Evolutionary conservation across 441 rosid species (phyloP).

Genomic region (Arabidopsis lyrata): DNA sequence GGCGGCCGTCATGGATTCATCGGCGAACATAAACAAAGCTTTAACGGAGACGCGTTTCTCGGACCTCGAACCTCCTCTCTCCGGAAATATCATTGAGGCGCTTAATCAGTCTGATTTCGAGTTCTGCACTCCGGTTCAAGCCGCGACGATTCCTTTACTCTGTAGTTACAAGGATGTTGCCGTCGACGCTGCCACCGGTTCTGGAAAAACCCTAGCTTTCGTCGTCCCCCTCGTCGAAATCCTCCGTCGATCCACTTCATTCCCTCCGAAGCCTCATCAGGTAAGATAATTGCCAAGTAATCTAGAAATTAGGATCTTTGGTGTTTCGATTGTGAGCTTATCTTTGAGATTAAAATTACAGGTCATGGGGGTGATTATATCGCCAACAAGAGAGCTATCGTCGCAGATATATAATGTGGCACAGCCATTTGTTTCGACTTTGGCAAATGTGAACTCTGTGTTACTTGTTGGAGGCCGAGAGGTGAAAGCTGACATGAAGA

Average conservation of each 20-base stretch:
- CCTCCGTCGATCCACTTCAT: constrained; percentile 65
- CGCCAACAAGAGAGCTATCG: constrained; percentile 94
- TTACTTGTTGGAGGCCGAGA: constrained; percentile 91
- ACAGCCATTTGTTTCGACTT: constrained; percentile 74
- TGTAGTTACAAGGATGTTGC: constrained; percentile 83
- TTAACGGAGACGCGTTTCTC: constrained; percentile 76
- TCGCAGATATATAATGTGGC: constrained; percentile 82
- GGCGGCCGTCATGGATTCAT: constrained; percentile 46
- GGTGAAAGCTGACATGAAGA: constrained; percentile 79
- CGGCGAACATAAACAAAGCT: constrained; percentile 58
- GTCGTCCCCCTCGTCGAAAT: constrained; percentile 82
- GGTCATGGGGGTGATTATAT: constrained; percentile 87
- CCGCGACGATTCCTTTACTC: constrained; percentile 81
- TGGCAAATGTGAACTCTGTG: constrained; percentile 68
- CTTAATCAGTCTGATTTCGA: constrained; percentile 63
- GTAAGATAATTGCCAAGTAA: constrained; percentile 36
- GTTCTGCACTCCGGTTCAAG: constrained; percentile 93
- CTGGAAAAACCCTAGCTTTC: constrained; percentile 94
- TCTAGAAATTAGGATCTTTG: constrained; percentile 5
- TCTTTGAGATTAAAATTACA: constrained; percentile 31
- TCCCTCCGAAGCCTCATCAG: constrained; percentile 74
- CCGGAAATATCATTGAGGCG: constrained; percentile 66
- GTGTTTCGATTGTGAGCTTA: neutral
- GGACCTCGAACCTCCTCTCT: constrained; percentile 72
- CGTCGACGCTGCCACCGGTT: constrained; percentile 94